Evolutionary conservation across 805 yeast genomes (phyloP), one percentile per base, ranked within the genome.

Genomic region (Metschnikowia sp.): DNA sequence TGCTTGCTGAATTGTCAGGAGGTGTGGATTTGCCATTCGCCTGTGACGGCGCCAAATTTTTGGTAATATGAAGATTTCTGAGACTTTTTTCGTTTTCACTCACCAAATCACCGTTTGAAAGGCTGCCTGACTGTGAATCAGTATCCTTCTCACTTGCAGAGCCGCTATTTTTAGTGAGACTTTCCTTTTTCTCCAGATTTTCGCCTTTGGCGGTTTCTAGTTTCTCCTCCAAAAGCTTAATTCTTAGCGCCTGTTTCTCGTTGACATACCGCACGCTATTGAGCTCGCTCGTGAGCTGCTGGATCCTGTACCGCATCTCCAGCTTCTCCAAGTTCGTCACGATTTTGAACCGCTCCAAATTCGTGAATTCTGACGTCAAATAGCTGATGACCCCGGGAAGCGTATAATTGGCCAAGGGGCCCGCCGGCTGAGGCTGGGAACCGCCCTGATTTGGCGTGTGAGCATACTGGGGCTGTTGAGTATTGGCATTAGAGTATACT

Each of bases 381-480:
- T 79, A 79, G 56, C 78, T 79, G 66, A 79, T 79, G 19, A 79
- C 79, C 0, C 84, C 84, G 0, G 84, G 84, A 12, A 79, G 66
- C 3, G 83, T 78, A 51, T 72, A 72, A 45, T 67, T 64, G 28
- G 72, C 68, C 56, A 54, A 51, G n/a, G 37, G 37, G 12, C 40
- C 45, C 11, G 33, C 29, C 13, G 40, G 11, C 26, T 41, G 50
- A 30, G 35, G 11, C n/a, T 32, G 43, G 18, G 45, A 26, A 6
- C 8, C 39, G 41, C 41, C 35, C 15, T 13, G 12, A 7, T 26
- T 38, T 28, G 26, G 44, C 36, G 15, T 9, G n/a, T 39, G 32
- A 7, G 39, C 4, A 29, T 35, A 31, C 22, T 39, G 43, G 5
- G 26, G 26, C 29, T 33, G 42, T 15, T 34, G 48, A 6, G 39